Percentiles rank a stretch among this genome's conserved stretches.
Conservation (phyloP, 1,139 yeast species). For the Saccharomyces hybrid region DNA sequence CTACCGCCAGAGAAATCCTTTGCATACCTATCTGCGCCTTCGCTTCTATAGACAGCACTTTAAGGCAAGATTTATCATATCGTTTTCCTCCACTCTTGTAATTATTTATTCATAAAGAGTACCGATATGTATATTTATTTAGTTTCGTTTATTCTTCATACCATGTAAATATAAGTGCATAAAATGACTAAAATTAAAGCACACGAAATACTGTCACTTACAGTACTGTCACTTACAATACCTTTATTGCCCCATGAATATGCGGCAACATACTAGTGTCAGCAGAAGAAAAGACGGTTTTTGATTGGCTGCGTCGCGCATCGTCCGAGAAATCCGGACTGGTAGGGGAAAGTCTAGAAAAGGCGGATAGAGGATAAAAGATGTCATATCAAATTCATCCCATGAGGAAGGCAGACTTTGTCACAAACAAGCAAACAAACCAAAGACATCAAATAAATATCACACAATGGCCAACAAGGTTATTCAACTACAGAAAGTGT, state of each 20-base stretch:
- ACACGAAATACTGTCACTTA: neutral
- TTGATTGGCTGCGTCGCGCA: neutral
- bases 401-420: neutral
- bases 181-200: neutral
- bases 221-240: neutral
- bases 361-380: neutral
- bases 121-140: neutral
- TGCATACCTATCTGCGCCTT: neutral
- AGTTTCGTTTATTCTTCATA: neutral
- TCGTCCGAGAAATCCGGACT: neutral
- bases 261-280: neutral
- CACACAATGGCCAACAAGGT: slow-evolving; percentile 47
- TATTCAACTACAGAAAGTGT: slow-evolving; percentile 66
- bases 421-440: neutral
- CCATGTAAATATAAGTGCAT: neutral
- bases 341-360: neutral
- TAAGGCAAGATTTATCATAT: neutral
- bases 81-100: neutral
- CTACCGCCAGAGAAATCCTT: neutral
- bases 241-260: neutral
- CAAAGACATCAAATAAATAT: neutral
- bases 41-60: neutral
- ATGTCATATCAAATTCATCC: neutral
- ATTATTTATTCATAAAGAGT: neutral
- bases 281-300: slow-evolving; percentile 1